Evolutionary conservation across 192 early-diverging fungal genomes (phyloP).

Genomic region (Backusella luteola): DNA sequence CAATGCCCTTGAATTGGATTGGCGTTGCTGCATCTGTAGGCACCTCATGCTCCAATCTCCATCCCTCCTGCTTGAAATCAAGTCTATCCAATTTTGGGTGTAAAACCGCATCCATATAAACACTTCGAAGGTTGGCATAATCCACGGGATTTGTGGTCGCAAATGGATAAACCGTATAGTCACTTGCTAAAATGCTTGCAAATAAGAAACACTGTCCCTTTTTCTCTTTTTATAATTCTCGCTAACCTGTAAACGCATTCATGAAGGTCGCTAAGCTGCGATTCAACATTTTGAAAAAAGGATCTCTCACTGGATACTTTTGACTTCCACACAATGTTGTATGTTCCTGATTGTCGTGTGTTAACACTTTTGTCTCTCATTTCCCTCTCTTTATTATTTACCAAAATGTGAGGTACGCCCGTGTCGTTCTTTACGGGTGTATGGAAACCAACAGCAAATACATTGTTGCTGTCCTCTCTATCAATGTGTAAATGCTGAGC

Average conservation of each 20-base stretch:
- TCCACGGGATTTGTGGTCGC: constrained; percentile 88
- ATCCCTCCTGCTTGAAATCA: constrained; percentile 95
- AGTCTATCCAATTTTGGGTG: constrained; percentile 71
- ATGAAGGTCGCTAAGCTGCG: constrained; percentile 94
- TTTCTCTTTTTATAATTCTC: background rate
- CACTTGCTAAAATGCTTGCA: constrained; percentile 51
- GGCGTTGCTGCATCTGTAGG: constrained; percentile 61
- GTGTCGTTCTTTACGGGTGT: constrained; percentile 81
- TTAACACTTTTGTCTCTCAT: background rate
- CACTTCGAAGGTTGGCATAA: constrained; percentile 83
- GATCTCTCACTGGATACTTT: constrained; percentile 90
- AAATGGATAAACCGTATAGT: constrained; percentile 93
- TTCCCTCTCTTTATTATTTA: background rate
- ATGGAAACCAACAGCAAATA: constrained; percentile 90
- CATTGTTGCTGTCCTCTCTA: constrained; percentile 89
- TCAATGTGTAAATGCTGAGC: constrained; percentile 86
- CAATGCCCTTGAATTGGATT: constrained; percentile 90
- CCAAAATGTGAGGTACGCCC: constrained; percentile 90
- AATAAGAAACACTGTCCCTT: background rate
- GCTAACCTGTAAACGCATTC: constrained; percentile 88
- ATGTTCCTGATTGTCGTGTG: constrained; percentile 59
- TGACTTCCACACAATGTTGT: constrained; percentile 90
- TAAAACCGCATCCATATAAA: constrained; percentile 93
- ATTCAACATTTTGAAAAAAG: constrained; percentile 99
- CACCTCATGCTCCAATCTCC: constrained; percentile 85